Percentiles rank a stretch among this genome's conserved stretches.
phyloP scores from a whole-genome alignment of 2,329 filamentous ascomycete genomes.

The Aspergillus neoniger region DNA sequence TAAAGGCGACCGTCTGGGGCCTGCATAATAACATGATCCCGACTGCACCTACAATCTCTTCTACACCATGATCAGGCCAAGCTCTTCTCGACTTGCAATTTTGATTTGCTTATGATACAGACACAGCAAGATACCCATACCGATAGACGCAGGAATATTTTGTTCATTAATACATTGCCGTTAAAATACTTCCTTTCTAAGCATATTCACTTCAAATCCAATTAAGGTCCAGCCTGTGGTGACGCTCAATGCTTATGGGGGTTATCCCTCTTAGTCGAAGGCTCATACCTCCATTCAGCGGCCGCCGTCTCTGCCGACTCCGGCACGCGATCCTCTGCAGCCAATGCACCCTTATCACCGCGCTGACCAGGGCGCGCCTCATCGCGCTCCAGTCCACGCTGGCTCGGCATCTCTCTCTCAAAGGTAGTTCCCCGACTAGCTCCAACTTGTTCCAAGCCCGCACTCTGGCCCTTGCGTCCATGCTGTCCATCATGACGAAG shows the following conservation, averaged over 20 bases:
- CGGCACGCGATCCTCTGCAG: constrained; percentile 32
- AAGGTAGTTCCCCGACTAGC: constrained; percentile 26
- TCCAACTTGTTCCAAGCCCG: constrained; percentile 50
- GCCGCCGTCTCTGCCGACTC: constrained; percentile 33
- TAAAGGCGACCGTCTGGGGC: constrained; percentile 9
- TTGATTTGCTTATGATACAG: neutral
- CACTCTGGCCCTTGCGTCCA: constrained; percentile 43
- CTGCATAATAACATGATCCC: constrained; percentile 7
- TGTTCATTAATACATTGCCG: constrained; percentile 4
- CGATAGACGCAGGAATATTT: neutral
- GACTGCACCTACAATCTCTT: too few species aligned
- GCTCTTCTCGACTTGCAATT: neutral
- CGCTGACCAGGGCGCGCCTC: constrained; percentile 23
- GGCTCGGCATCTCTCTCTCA: constrained; percentile 27
- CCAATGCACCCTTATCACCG: constrained; percentile 33
- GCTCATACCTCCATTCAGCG: constrained; percentile 31
- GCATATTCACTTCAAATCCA: neutral
- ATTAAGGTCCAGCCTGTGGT: constrained; percentile 4
- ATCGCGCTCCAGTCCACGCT: constrained; percentile 34
- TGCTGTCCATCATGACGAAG: constrained; percentile 49
- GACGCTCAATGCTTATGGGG: neutral
- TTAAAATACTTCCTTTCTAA: neutral
- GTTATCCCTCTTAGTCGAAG: constrained; percentile 27
- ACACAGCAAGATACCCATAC: neutral
- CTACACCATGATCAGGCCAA: neutral